These are phyloP conservation scores for Skeletonema menzelii DNA, from an alignment of 108 stramenopile genomes.

Conservation along the genomic window DNA sequence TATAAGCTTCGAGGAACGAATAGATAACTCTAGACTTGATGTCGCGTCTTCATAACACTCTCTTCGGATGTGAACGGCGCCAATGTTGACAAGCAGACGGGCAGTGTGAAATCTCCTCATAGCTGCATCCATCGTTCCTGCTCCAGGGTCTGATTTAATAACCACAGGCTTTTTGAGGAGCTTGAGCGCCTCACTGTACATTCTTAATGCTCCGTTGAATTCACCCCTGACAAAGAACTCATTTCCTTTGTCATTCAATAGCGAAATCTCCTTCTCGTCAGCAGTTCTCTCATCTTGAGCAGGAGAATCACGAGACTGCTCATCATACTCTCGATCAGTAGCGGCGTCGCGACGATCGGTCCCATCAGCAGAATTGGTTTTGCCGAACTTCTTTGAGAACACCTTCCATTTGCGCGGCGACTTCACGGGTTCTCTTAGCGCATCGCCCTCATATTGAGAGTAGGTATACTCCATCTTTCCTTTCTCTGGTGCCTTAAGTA, in stretches of 20 bases:
- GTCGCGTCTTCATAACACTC: slow-evolving; percentile 41
- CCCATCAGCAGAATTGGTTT: background rate
- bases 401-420: slow-evolving; percentile 1
- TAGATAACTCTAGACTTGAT: slow-evolving; percentile 27
- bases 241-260: slow-evolving; percentile 50
- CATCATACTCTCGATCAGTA: slow-evolving; percentile 18
- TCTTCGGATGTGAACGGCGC: slow-evolving; percentile 44
- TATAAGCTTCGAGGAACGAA: slow-evolving; percentile 42
- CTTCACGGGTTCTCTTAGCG: background rate
- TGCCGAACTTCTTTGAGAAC: background rate
- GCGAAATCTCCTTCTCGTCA: slow-evolving; percentile 34
- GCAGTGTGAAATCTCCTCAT: slow-evolving; percentile 42
- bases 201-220: slow-evolving; percentile 46
- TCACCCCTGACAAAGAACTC: slow-evolving; percentile 46
- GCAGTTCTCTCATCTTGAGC: background rate
- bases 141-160: slow-evolving; percentile 16
- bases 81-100: slow-evolving; percentile 45
- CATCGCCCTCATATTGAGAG: background rate
- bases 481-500: background rate
- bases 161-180: slow-evolving; percentile 31
- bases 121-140: slow-evolving; percentile 15
- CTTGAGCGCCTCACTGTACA: slow-evolving; percentile 55
- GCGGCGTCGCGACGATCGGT: slow-evolving; percentile 6
- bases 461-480: background rate
- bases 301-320: slow-evolving; percentile 8